Conservation (phyloP, 331 rosid genomes). For the Pyracantha coccinea region DNA sequence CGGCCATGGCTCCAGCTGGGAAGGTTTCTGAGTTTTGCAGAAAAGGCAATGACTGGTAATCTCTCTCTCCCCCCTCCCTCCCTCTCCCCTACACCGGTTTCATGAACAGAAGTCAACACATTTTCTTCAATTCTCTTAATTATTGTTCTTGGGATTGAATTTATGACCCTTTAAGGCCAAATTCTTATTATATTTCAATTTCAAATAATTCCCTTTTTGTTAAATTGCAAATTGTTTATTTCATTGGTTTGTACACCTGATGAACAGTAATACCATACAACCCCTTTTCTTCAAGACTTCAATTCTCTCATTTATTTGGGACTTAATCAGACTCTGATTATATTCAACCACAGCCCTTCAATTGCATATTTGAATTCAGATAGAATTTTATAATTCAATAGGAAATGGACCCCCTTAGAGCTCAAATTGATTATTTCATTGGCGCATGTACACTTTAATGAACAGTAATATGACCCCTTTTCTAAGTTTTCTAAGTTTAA, state of each 20-base stretch:
- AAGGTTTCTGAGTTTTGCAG: conserved; percentile 70
- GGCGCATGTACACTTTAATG: neutral
- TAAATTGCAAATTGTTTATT: neutral
- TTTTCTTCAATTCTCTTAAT: neutral
- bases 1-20: conserved; percentile 72
- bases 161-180: neutral
- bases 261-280: no score
- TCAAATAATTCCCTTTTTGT: neutral
- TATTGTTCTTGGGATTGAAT: neutral
- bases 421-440: no score
- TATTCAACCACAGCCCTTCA: no score
- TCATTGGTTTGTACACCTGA: neutral
- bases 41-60: conserved; percentile 78
- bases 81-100: neutral
- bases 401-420: no score
- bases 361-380: no score
- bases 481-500: neutral
- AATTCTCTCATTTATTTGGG: no score
- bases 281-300: no score
- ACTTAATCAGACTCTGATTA: no score
- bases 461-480: neutral
- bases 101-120: neutral
- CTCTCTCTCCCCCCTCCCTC: neutral
- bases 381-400: no score
- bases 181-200: neutral